Base-by-base conservation (phyloP, 371 early-diverging fungal species). In the Ordospora colligata region DNA sequence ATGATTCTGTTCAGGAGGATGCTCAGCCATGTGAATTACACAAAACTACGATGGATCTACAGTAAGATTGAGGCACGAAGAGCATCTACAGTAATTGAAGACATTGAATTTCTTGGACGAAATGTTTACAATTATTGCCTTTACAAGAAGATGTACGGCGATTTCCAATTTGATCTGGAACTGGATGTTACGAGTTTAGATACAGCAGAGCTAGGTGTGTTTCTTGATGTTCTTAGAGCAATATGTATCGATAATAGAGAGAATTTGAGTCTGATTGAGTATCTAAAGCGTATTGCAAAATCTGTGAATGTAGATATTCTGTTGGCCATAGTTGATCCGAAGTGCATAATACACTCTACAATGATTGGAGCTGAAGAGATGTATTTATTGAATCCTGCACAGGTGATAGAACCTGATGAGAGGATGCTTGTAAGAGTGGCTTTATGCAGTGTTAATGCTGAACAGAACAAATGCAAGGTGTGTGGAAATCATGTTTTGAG, bases 51-150 rank as follows among this genome's bases (percentile, higher is more conserved):
- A 23, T 23, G 32, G 5, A 62, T 71, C 0, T 43, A 54, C 14
- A 46, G 46, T 62, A 46, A 19, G 37, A 21, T 71, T 51, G 43
- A 58, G 17, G 6, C 58, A 14, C 40, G 47, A 27, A 44, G 49
- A 27, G 46, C 21, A 17, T 0, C n/a, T 3, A 25, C 37, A 12
- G 37, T n/a, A 1, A 37, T 58, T 37, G 58, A 58, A 17, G 37
- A 66, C 1, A 49, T 44, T n/a, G 66, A 49, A 10, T 44, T 49
- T 66, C 49, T 66, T 23, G 22, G 32, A 17, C 32, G 43, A 25
- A 66, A 23, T 21, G 53, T 71, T 23, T 71, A 71, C 32, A 71
- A 71, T 37, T 71, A 71, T 27, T 37, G 46, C 9, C 42, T 71
- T 6, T 71, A 71, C 43, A 71, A 58, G 23, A n/a, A 71, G 10